Conservation (phyloP, 1,284 basidiomycete genomes). For the Trametes sp. region DNA sequence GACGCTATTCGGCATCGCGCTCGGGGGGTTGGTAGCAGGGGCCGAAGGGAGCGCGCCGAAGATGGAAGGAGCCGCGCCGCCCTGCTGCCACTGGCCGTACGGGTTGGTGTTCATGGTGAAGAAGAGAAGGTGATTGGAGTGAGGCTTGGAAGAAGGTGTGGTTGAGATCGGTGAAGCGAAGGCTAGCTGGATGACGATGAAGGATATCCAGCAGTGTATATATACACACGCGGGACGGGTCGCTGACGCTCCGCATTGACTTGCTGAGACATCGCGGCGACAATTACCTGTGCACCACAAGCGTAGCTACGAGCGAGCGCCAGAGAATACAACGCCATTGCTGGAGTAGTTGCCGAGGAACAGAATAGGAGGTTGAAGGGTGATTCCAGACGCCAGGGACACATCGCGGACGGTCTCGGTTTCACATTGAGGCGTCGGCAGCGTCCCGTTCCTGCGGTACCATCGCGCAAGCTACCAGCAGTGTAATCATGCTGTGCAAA, state of each 20-base stretch:
- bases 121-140: neutral
- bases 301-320: neutral
- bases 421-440: conserved; percentile 10
- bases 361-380: conserved; percentile 4
- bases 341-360: conserved; percentile 5
- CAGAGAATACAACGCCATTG: neutral
- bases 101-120: conserved; percentile 42
- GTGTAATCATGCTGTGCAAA: conserved; percentile 5
- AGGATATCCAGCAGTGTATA: conserved; percentile 10
- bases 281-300: neutral
- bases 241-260: neutral
- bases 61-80: conserved; percentile 52
- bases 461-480: neutral
- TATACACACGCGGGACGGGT: conserved; percentile 16
- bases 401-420: conserved; percentile 4
- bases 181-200: conserved; percentile 21
- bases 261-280: conserved; percentile 11
- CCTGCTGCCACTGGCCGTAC: conserved; percentile 37
- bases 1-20: conserved; percentile 45
- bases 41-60: conserved; percentile 70
- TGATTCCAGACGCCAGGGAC: conserved; percentile 3
- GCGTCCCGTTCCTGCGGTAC: neutral
- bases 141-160: neutral
- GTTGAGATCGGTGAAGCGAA: conserved; percentile 2
- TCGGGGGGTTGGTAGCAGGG: conserved; percentile 29